Base-by-base conservation (phyloP, 345 rosid species). In the Pistacia integerrima region DNA sequence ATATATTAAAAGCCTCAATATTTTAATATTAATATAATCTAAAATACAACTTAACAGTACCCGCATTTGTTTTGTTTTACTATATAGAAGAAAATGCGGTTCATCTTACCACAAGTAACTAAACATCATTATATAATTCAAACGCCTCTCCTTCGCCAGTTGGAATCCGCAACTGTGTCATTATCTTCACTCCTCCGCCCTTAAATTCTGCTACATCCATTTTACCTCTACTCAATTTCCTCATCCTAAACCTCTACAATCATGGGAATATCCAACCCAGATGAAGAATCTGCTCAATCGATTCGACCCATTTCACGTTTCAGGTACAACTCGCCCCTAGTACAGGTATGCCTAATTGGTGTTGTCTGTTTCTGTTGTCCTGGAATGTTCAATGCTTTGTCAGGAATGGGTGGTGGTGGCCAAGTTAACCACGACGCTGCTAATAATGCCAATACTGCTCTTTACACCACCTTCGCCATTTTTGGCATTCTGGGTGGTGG, bases 391-490 rank as follows among this genome's bases (percentile, higher is more conserved):
- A 95, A 95, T 72, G 99, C 99, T 36, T 90, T 95, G 72, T 87
- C 96, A 36, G 99, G 99, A 6, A 90, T 95, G 99, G 99, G 99
- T 17, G 99, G 94, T 2, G 98, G 96, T 0, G 99, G 98, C 17
- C 99, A 95, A 79, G 85, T 93, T 4, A 88, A 95, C 68, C 80
- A 83, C 57, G 90, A 92, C 28, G 99, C 99, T 17, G 83, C 90
- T 59, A 87, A 95, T 88, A 95, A 93, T 82, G 94, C 99, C 66
- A 86, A 83, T 83, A 90, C 93, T 41, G 89, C 91, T 72, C 87
- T 90, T 38, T 90, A 88, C 84, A 80, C 87, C 46, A 81, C 91
- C 61, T 90, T 90, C 82, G 79, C 87, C 71, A 49, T 89, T 72
- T 87, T 87, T 62, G 91, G 91, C 44, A 22, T 89, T 52, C 66